A percentile compares a stretch with the other conserved stretches of the same genome.
Evolutionary conservation across 768 basidiomycete genomes (phyloP).

Genomic region (Crucibulum laeve): DNA sequence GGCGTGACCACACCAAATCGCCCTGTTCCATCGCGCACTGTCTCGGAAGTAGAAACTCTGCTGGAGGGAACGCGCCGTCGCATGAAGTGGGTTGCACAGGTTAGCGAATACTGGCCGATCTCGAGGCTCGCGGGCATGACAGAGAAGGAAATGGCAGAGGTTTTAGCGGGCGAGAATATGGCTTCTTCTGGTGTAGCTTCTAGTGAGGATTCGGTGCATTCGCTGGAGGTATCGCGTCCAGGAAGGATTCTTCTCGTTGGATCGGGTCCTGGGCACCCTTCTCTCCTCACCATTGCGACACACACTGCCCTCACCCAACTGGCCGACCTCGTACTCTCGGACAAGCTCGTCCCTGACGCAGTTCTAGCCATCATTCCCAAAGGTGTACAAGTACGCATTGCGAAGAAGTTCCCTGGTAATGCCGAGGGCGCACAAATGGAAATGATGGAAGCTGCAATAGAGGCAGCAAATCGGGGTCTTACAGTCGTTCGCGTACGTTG

Average conservation of each 20-base stretch:
- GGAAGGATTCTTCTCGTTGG: constrained; percentile 91
- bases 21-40: constrained; percentile 55
- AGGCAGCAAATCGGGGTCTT: constrained; percentile 73
- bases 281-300: constrained; percentile 85
- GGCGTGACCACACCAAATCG: constrained; percentile 57
- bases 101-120: constrained; percentile 95
- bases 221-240: constrained; percentile 24
- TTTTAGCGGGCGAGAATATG: constrained; percentile 41
- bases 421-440: constrained; percentile 93
- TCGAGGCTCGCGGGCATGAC: constrained; percentile 69
- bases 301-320: constrained; percentile 73
- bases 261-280: constrained; percentile 93
- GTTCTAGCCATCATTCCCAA: constrained; percentile 83
- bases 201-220: constrained; percentile 22
- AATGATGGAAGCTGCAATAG: constrained; percentile 89
- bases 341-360: constrained; percentile 91
- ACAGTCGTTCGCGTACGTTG: constrained; percentile 78
- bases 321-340: constrained; percentile 87
- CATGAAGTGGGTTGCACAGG: constrained; percentile 92
- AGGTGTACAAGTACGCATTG: constrained; percentile 74
- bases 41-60: constrained; percentile 25
- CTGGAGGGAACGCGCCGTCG: constrained; percentile 52
- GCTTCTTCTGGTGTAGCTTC: background rate
- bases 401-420: constrained; percentile 96
- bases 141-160: constrained; percentile 59